Conservation (phyloP, 2,329 filamentous ascomycete genomes). For the Penicillium sp. region DNA sequence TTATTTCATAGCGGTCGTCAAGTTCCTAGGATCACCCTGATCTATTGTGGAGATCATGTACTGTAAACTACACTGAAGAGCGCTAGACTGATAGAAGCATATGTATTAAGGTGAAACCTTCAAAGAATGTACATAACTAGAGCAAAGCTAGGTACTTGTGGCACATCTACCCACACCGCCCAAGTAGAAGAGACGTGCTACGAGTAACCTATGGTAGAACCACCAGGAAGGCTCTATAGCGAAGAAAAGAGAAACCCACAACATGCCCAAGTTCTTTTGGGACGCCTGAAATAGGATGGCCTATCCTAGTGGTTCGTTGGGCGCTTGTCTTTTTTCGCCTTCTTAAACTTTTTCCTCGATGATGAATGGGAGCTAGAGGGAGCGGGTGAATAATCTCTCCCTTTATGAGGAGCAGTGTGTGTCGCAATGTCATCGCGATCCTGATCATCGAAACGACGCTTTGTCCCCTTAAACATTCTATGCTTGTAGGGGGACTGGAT, state of each 20-base stretch:
- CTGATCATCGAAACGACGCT: not conserved
- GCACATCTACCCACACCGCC: too few relatives aligned
- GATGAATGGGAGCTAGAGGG: not conserved
- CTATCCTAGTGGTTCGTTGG: not conserved
- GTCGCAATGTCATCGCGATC: not conserved
- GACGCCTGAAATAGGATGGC: not conserved
- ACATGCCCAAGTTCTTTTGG: too few relatives aligned
- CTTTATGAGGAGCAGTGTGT: not conserved
- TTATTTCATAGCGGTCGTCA: conserved; percentile 28
- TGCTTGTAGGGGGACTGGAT: not conserved
- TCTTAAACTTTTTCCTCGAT: conserved; percentile 16
- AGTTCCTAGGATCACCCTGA: conserved; percentile 27
- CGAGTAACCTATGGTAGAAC: not conserved
- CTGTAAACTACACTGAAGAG: not conserved
- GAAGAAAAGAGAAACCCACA: not conserved
- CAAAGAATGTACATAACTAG: too few relatives aligned
- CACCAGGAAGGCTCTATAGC: not conserved
- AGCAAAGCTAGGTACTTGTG: too few relatives aligned
- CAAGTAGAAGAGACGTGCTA: too few relatives aligned
- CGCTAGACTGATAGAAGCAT: not conserved
- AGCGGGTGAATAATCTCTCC: not conserved
- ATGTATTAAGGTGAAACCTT: not conserved
- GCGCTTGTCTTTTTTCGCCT: conserved; percentile 15
- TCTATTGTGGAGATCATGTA: not conserved
- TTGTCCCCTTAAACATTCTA: not conserved